Evolutionary conservation across 23 red algal species (phyloP).

Genomic region (Agarophyton chilense): DNA sequence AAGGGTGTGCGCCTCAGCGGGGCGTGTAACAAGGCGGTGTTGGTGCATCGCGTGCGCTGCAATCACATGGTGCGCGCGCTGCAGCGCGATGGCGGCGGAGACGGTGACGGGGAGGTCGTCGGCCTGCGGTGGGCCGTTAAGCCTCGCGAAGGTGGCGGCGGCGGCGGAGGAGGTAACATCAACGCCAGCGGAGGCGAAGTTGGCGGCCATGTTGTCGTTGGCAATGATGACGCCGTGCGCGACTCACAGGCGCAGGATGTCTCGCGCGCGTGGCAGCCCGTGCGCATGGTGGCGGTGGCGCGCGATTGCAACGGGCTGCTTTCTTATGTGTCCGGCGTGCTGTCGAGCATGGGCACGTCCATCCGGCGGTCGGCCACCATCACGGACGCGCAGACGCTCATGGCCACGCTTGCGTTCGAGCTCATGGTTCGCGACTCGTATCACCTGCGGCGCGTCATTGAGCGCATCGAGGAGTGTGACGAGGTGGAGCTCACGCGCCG

Average conservation of each 20-base stretch:
- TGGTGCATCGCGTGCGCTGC: slow-evolving; percentile 43
- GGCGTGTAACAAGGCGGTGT: slow-evolving; percentile 23
- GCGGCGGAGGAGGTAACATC: too few relatives aligned
- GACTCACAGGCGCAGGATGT: neutral
- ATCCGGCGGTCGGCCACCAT: slow-evolving; percentile 64
- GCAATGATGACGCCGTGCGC: neutral
- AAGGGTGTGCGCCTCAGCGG: slow-evolving; percentile 41
- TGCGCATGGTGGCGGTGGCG: slow-evolving; percentile 54
- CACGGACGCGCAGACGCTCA: slow-evolving; percentile 45
- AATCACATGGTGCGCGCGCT: neutral
- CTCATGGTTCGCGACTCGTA: slow-evolving; percentile 72
- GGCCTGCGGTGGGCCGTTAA: slow-evolving; percentile 19
- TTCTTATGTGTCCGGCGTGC: slow-evolving; percentile 69
- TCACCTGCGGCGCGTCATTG: slow-evolving; percentile 54
- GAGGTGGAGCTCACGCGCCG: slow-evolving; percentile 55
- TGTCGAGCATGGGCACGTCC: slow-evolving; percentile 76
- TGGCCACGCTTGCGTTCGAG: slow-evolving; percentile 84
- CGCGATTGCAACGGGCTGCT: slow-evolving; percentile 82
- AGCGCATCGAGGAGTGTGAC: slow-evolving; percentile 61
- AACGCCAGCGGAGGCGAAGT: too few relatives aligned
- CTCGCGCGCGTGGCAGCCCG: slow-evolving; percentile 33
- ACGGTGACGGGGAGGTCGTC: too few relatives aligned
- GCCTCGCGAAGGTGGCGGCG: neutral
- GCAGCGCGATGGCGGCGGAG: neutral
- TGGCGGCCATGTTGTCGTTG: too few relatives aligned